phyloP scores from a whole-genome alignment of 768 basidiomycete genomes.

The Trametes villosa region DNA sequence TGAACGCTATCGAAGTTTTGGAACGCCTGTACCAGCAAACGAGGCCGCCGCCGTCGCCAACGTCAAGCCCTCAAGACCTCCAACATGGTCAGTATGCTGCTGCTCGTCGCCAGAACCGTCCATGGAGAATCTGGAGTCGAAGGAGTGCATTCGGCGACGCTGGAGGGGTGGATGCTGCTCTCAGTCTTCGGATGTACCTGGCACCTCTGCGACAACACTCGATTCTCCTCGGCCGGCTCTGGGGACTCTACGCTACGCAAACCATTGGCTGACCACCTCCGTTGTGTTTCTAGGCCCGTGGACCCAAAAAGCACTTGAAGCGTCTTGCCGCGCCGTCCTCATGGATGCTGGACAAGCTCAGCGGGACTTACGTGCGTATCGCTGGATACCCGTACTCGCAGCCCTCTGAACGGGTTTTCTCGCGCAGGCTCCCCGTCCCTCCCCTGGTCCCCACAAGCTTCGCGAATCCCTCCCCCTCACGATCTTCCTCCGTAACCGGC shows the following conservation, averaged over 20 bases:
- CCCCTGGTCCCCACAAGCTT: slow-evolving; percentile 98
- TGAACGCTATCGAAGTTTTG: slow-evolving; percentile 27
- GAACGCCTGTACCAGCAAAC: slow-evolving; percentile 25
- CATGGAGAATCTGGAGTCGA: slow-evolving; percentile 8
- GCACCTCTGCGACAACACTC: slow-evolving; percentile 13
- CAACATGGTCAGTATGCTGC: slow-evolving; percentile 42
- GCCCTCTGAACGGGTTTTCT: slow-evolving; percentile 8
- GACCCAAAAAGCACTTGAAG: slow-evolving; percentile 99
- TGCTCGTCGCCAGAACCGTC: slow-evolving; percentile 15
- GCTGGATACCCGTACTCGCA: background rate
- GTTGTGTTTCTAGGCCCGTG: slow-evolving; percentile 70
- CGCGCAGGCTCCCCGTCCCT: slow-evolving; percentile 88
- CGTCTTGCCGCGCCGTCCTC: slow-evolving; percentile 95
- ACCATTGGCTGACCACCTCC: slow-evolving; percentile 29
- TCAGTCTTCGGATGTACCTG: slow-evolving; percentile 35
- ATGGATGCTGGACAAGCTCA: slow-evolving; percentile 99
- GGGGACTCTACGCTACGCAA: slow-evolving; percentile 6
- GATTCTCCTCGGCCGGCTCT: slow-evolving; percentile 11
- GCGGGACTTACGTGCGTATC: slow-evolving; percentile 84
- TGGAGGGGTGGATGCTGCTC: slow-evolving; percentile 37
- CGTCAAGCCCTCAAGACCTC: slow-evolving; percentile 38
- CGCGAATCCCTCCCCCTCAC: slow-evolving; percentile 97
- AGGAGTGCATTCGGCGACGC: slow-evolving; percentile 6
- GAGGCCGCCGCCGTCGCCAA: slow-evolving; percentile 39
- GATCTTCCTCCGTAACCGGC: slow-evolving; percentile 97